Evolutionary conservation across 164 flowering plant species (phyloP).

Genomic region (Nelumbo lutea): DNA sequence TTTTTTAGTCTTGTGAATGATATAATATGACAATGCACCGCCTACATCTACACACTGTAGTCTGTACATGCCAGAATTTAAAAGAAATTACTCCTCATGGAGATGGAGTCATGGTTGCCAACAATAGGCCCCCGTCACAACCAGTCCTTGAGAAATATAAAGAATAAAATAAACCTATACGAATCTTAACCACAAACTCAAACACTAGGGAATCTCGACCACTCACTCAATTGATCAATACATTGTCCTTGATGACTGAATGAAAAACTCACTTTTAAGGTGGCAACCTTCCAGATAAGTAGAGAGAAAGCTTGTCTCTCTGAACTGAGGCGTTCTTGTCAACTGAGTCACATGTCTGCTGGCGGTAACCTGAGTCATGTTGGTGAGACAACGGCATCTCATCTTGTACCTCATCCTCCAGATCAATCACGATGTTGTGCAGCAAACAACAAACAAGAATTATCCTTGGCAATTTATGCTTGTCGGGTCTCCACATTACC

Average conservation of each 20-base stretch:
- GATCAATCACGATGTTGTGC: conserved; percentile 78
- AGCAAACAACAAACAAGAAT: conserved; percentile 86
- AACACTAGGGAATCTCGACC: not conserved
- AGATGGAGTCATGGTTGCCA: not conserved
- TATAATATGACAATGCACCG: not conserved
- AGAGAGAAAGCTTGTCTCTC: conserved; percentile 51
- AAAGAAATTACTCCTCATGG: not conserved
- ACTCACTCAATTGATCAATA: not conserved
- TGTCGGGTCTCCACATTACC: conserved; percentile 94
- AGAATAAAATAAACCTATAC: not conserved
- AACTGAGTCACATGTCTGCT: conserved; percentile 33
- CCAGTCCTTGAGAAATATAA: not conserved
- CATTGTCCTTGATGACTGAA: conserved; percentile 7
- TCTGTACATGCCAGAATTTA: too few species aligned
- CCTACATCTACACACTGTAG: too few species aligned
- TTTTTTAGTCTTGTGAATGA: not conserved
- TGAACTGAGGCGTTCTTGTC: conserved; percentile 33
- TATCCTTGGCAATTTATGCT: conserved; percentile 71
- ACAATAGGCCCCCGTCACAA: not conserved
- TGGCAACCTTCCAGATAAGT: conserved; percentile 41
- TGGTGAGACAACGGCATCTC: conserved; percentile 47
- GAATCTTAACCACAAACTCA: not conserved
- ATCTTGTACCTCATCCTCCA: conserved; percentile 65
- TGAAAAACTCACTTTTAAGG: conserved; percentile 13
- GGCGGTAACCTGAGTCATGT: conserved; percentile 56